Evolutionary conservation across 116 monocot species (phyloP), one percentile per base, ranked within the genome.

Genomic region (Dioscorea cayenensis): DNA sequence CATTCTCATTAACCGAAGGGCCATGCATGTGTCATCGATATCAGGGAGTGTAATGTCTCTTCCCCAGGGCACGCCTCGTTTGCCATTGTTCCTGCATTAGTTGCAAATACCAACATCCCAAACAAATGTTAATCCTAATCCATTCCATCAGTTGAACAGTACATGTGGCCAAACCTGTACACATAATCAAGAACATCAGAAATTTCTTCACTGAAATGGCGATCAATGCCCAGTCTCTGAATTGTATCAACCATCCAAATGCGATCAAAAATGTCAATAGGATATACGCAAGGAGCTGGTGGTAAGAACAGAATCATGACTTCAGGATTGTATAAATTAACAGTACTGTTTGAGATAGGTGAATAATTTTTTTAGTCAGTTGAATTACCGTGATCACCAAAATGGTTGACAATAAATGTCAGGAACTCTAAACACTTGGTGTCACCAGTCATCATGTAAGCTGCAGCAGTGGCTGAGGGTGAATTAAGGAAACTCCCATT

Each of bases 31-130:
- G 25, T 25, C 25, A 25, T 25, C 25, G 25, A 25, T 25, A 25
- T 25, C 25, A 25, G 25, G 25, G 25, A 25, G 1, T 25, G 25
- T 25, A 25, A 25, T 25, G 25, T 80, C 76, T 66, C 80, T 88
- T 23, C 82, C 81, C 85, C 88, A 84, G 20, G 77, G 85, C 21
- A 88, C 76, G 14, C 85, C 88, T 48, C 61, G 25, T 51, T 50
- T 20, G 9, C 20, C 20, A 14, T 17, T 19, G 28, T 72, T 2
- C 32, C 32, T 32, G 32, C 32, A 32, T 2, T 32, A 4, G 32
- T 2, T 32, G 32, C 4, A 2, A 32, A 32, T 32, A 32, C 2
- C 2, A 32, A 32, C 32, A 32, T 3, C 32, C 4, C 32, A 32
- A 32, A 32, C 32, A 2, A 32, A 32, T 32, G 32, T 32, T 32